phyloP scores from a whole-genome alignment of 106 monocot genomes.

The Dendrobium catenatum region DNA sequence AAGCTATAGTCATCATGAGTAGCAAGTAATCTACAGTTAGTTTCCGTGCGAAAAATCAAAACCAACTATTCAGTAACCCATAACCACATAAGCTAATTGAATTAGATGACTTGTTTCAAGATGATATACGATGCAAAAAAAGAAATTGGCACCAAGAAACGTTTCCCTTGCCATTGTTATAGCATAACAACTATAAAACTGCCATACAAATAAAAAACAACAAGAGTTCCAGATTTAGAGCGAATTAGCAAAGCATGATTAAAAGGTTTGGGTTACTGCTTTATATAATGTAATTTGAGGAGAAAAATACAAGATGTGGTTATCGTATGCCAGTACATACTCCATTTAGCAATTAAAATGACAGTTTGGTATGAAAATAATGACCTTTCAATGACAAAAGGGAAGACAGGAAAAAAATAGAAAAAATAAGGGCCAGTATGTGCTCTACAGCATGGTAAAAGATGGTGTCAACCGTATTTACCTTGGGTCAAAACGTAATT shows the following conservation, averaged over 20 bases:
- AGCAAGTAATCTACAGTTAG: slow-evolving; percentile 76
- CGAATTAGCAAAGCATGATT: neutral
- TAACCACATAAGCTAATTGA: neutral
- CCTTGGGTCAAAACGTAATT: slow-evolving; percentile 93
- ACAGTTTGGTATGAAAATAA: neutral
- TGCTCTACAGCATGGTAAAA: neutral
- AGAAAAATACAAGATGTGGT: neutral
- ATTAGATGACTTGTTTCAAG: neutral
- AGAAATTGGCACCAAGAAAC: neutral
- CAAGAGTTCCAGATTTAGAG: neutral
- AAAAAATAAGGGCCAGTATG: neutral
- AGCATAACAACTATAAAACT: neutral
- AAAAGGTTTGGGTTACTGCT: neutral
- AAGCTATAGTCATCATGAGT: slow-evolving; percentile 98
- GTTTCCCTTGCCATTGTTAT: neutral
- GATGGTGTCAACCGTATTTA: slow-evolving; percentile 5
- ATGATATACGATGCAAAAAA: neutral
- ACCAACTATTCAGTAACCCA: neutral
- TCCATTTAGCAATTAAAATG: neutral
- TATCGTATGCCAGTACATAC: neutral
- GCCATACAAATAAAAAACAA: neutral
- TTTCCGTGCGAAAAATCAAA: slow-evolving; percentile 39
- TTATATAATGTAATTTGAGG: no score
- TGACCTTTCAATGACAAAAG: neutral
- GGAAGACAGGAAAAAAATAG: neutral